These are phyloP conservation scores for Biscutella laevigata DNA, from an alignment of 441 rosid genomes.

Conservation along the genomic window DNA sequence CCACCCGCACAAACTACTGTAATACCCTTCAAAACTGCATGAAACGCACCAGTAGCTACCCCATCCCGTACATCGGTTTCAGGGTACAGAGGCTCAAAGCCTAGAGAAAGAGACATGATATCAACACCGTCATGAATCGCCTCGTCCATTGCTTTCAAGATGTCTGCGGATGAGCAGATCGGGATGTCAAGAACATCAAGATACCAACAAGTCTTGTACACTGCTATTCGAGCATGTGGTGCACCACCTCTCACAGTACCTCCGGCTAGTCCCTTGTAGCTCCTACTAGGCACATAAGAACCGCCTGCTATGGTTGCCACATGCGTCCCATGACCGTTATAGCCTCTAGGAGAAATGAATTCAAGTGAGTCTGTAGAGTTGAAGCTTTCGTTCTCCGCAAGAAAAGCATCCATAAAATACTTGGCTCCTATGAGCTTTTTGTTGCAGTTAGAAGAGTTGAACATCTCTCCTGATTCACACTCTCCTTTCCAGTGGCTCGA, in stretches of 20 bases:
- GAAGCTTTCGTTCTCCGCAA: constrained; percentile 30
- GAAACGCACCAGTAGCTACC: constrained; percentile 27
- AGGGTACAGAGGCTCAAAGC: constrained; percentile 18
- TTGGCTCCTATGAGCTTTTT: constrained; percentile 51
- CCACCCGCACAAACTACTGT: no score
- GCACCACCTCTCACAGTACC: constrained; percentile 53
- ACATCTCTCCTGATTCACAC: constrained; percentile 33
- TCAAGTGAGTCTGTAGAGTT: constrained; percentile 34
- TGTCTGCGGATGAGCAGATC: no score
- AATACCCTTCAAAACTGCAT: not conserved
- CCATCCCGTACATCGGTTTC: constrained; percentile 22
- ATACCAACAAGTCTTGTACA: constrained; percentile 58
- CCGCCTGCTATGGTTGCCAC: constrained; percentile 57
- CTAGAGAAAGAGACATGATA: constrained; percentile 35
- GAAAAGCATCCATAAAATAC: constrained; percentile 42
- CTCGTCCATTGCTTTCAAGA: constrained; percentile 50
- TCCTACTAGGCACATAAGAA: constrained; percentile 30
- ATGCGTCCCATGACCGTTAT: constrained; percentile 64
- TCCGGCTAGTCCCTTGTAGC: constrained; percentile 30
- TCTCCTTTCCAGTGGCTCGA: constrained; percentile 57
- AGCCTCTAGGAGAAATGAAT: constrained; percentile 45
- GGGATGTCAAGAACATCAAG: no score
- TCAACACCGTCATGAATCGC: constrained; percentile 25
- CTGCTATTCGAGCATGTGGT: constrained; percentile 43
- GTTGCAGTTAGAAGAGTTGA: constrained; percentile 26